Percentiles rank a stretch among this genome's conserved stretches.
phyloP scores from a whole-genome alignment of 2,329 filamentous ascomycete species.

The Penicillium sp. region DNA sequence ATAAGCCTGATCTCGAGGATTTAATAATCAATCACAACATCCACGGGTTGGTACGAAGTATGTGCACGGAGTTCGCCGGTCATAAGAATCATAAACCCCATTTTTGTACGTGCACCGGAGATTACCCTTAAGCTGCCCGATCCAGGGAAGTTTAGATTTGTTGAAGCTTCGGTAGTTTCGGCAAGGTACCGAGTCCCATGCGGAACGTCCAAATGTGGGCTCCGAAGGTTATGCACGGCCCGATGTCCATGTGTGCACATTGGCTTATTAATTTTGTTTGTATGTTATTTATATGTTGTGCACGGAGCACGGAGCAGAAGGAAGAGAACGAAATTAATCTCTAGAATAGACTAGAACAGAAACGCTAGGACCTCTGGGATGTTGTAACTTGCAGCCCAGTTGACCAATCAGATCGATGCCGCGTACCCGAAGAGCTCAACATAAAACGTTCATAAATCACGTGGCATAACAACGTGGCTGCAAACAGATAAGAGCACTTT shows the following conservation, averaged over 20 bases:
- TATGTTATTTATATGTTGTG: background rate
- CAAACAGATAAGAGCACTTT: background rate
- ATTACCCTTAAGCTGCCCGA: background rate
- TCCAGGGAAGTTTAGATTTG: background rate
- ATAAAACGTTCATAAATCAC: conserved; percentile 10
- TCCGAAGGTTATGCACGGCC: background rate
- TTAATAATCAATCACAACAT: background rate
- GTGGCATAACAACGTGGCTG: conserved; percentile 6
- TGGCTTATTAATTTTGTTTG: background rate
- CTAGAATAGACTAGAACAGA: background rate
- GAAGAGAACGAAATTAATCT: background rate
- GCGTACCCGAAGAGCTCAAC: conserved; percentile 15
- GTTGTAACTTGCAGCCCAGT: background rate
- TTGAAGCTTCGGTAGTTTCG: conserved; percentile 2
- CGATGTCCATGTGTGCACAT: background rate
- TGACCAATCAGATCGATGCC: conserved; percentile 15
- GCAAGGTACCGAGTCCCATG: background rate
- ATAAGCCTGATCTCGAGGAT: background rate
- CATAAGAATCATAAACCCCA: background rate
- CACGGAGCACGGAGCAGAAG: background rate
- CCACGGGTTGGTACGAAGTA: background rate
- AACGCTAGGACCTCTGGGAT: background rate
- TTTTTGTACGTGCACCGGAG: background rate
- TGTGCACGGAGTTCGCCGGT: background rate
- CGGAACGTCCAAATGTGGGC: background rate